These are phyloP conservation scores for Schwanniomyces vanrijiae DNA, from an alignment of 805 yeast genomes.

Conservation along the genomic window DNA sequence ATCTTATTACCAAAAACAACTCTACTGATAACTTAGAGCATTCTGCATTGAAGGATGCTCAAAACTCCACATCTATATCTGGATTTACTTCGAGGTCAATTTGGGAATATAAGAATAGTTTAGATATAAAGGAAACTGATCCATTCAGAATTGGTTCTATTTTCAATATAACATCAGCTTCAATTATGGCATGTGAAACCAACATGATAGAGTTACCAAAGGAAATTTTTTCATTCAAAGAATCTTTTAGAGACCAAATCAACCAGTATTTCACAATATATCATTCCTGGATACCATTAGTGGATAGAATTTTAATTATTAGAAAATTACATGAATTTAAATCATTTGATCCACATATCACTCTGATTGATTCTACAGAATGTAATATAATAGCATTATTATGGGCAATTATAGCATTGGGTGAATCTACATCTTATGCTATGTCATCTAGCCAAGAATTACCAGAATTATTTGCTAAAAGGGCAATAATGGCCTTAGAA, in stretches of 20 bases:
- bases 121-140: constrained; percentile 7
- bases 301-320: constrained; percentile 16
- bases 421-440: constrained; percentile 3
- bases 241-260: constrained; percentile 10
- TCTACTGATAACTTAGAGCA: constrained; percentile 2
- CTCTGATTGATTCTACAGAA: constrained; percentile 4
- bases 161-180: constrained; percentile 16
- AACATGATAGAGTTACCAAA: constrained; percentile 11
- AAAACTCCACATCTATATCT: constrained; percentile 8
- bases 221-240: constrained; percentile 17
- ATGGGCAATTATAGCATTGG: constrained; percentile 21
- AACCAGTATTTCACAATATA: constrained; percentile 17
- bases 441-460: constrained; percentile 1
- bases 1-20: constrained; percentile 19
- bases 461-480: constrained; percentile 13
- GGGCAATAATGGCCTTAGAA: constrained; percentile 20
- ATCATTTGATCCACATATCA: constrained; percentile 2
- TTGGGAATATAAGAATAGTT: constrained; percentile 13
- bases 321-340: constrained; percentile 11
- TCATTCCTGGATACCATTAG: constrained; percentile 24
- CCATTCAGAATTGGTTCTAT: constrained; percentile 28
- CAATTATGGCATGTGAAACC: constrained; percentile 3
- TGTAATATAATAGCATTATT: constrained; percentile 17
- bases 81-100: constrained; percentile 19
- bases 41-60: constrained; percentile 9